A percentile compares a stretch with the other conserved stretches of the same genome.
These are phyloP conservation scores for Cichorium intybus DNA, from an alignment of 140 eudicot genomes.

Conservation along the genomic window DNA sequence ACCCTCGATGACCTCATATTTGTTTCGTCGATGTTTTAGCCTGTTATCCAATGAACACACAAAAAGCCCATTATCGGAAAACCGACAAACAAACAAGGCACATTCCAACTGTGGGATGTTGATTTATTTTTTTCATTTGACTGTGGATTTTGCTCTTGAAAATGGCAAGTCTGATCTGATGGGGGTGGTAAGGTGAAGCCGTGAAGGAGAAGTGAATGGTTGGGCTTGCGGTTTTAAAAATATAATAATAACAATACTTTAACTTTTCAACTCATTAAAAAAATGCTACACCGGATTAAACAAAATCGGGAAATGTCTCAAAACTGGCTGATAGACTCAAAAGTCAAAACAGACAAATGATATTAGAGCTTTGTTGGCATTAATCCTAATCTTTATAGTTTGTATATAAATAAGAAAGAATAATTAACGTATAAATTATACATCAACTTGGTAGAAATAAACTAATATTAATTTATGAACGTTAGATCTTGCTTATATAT, in stretches of 20 bases:
- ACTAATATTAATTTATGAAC: neutral
- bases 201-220: neutral
- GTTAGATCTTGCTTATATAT: neutral
- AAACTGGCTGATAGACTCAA: neutral
- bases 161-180: neutral
- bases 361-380: neutral
- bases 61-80: neutral
- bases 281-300: neutral
- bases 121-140: neutral
- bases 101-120: neutral
- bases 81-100: neutral
- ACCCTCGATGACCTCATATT: neutral
- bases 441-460: too few relatives aligned
- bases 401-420: neutral
- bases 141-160: too few relatives aligned
- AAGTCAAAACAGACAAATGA: neutral
- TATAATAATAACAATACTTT: too few relatives aligned
- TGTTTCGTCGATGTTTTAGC: neutral
- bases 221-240: too few relatives aligned
- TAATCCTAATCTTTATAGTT: too few relatives aligned
- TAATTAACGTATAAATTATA: too few relatives aligned
- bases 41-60: neutral
- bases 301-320: too few relatives aligned
- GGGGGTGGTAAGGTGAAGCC: neutral
- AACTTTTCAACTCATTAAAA: neutral